These are phyloP conservation scores for Globisporangium nagaii DNA, from an alignment of 352 stramenopile genomes.

Conservation along the genomic window DNA sequence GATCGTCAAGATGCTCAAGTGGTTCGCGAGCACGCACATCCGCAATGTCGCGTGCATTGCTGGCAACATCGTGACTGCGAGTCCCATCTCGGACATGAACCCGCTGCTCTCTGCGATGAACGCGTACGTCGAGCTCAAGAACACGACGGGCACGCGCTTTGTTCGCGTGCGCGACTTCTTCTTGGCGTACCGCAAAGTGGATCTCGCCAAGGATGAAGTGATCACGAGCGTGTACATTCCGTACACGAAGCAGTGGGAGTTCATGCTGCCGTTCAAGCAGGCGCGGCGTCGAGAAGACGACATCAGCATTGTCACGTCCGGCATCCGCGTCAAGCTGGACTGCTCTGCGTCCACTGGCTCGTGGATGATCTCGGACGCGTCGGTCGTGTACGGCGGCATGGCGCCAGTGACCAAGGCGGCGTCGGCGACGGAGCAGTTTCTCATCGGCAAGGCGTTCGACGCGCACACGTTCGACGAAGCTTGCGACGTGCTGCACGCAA, in stretches of 20 bases:
- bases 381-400: slow-evolving; percentile 67
- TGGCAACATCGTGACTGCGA: slow-evolving; percentile 96
- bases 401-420: slow-evolving; percentile 60
- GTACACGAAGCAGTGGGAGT: slow-evolving; percentile 85
- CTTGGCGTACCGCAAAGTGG: slow-evolving; percentile 91
- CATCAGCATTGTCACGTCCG: slow-evolving; percentile 95
- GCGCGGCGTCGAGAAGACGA: slow-evolving; percentile 94
- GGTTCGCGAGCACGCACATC: slow-evolving; percentile 97
- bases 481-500: slow-evolving; percentile 67
- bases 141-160: slow-evolving; percentile 24
- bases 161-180: slow-evolving; percentile 92
- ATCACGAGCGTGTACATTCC: slow-evolving; percentile 91
- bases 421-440: slow-evolving; percentile 43
- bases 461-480: slow-evolving; percentile 77
- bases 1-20: slow-evolving; percentile 91
- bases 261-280: slow-evolving; percentile 95
- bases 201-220: slow-evolving; percentile 85
- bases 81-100: slow-evolving; percentile 98
- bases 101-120: slow-evolving; percentile 89
- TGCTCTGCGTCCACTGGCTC: slow-evolving; percentile 53
- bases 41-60: slow-evolving; percentile 95
- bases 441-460: slow-evolving; percentile 82
- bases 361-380: slow-evolving; percentile 65
- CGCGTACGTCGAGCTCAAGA: slow-evolving; percentile 62
- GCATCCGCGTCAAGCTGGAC: slow-evolving; percentile 85